Conservation (phyloP, 495 filamentous ascomycete species). For the Extremus antarcticus region DNA sequence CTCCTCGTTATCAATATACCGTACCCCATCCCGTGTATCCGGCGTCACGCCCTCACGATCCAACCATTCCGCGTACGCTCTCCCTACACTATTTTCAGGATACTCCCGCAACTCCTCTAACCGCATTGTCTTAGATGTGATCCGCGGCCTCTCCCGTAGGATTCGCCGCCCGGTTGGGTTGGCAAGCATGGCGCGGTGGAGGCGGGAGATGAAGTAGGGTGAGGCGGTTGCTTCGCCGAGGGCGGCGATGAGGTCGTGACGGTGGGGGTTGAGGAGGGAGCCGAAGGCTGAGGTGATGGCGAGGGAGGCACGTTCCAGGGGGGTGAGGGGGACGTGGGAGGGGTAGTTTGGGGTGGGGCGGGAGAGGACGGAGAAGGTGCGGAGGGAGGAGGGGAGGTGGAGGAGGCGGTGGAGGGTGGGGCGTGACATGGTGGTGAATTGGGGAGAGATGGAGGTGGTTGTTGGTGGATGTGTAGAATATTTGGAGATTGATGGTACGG, state of each 20-base stretch:
- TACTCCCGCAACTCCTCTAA: conserved; percentile 60
- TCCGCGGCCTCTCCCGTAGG: conserved; percentile 77
- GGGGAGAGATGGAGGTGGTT: neutral
- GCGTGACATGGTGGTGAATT: neutral
- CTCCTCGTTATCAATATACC: conserved; percentile 87
- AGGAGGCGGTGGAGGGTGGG: conserved; percentile 4
- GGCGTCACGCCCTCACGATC: conserved; percentile 87
- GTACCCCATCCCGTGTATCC: conserved; percentile 69
- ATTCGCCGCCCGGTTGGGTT: conserved; percentile 80
- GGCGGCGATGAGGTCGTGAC: conserved; percentile 85
- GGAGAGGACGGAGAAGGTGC: conserved; percentile 60
- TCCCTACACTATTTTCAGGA: conserved; percentile 67
- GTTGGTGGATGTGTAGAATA: neutral
- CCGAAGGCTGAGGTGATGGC: conserved; percentile 74
- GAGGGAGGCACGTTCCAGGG: conserved; percentile 61
- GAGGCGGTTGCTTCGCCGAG: conserved; percentile 89
- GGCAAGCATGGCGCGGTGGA: conserved; percentile 82
- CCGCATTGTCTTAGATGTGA: conserved; percentile 66
- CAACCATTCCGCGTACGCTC: conserved; percentile 75
- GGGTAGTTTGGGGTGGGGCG: conserved; percentile 77
- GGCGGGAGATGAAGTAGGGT: conserved; percentile 88
- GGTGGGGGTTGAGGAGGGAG: conserved; percentile 66
- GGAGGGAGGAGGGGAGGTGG: conserved; percentile 11
- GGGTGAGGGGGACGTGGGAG: conserved; percentile 81
- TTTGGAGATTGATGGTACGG: neutral